Conservation (phyloP, 495 filamentous ascomycete species). For the Penicillium verhagenii region DNA sequence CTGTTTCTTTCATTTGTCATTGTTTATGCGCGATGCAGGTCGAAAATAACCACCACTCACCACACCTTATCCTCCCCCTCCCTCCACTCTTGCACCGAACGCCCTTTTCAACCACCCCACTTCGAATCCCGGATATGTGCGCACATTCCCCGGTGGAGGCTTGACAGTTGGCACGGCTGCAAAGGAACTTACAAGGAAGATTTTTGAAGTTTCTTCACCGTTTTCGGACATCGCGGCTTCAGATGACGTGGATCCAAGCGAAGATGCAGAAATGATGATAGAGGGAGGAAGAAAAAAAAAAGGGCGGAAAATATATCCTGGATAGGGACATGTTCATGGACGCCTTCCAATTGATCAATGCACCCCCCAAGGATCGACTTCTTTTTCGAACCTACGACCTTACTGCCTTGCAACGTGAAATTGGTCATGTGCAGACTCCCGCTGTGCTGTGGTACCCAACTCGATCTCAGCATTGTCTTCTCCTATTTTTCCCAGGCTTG, state of each 20-base stretch:
- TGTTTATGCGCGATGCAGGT: conserved; percentile 7
- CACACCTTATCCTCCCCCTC: conserved; percentile 6
- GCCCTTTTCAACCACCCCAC: not conserved
- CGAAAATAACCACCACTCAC: conserved; percentile 6
- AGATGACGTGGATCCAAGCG: not conserved
- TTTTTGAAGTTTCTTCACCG: conserved; percentile 9
- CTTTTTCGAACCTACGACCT: not conserved
- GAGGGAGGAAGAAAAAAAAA: not conserved
- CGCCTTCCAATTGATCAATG: no score
- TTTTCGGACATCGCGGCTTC: not conserved
- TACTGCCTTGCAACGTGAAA: not conserved
- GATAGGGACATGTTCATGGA: not conserved
- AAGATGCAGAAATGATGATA: no score
- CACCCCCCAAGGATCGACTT: not conserved
- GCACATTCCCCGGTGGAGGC: conserved; percentile 9
- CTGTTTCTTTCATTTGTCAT: conserved; percentile 14
- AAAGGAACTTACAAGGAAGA: not conserved
- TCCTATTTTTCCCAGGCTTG: not conserved
- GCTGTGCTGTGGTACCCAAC: conserved; percentile 14
- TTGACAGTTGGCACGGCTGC: conserved; percentile 7
- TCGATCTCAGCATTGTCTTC: not conserved
- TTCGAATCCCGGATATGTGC: conserved; percentile 10
- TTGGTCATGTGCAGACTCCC: conserved; percentile 8
- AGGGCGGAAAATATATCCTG: not conserved
- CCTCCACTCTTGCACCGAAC: conserved; percentile 7